Evolutionary conservation across 257 asterid species (phyloP).

Genomic region (Dorcoceras hygrometricum): DNA sequence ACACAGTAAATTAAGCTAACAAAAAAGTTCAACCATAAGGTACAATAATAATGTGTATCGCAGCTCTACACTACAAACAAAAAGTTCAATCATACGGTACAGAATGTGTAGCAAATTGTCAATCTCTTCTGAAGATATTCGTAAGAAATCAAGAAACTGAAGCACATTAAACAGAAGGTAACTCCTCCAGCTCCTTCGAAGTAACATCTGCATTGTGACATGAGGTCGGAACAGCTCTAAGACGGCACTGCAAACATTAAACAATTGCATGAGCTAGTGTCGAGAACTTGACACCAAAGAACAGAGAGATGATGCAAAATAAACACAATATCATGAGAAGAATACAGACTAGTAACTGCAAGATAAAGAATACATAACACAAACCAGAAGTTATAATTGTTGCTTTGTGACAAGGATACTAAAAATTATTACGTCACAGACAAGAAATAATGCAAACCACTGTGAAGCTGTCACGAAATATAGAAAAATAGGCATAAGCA

Average conservation of each 20-base stretch:
- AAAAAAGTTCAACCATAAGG: background rate
- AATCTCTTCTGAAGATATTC: background rate
- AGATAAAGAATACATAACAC: background rate
- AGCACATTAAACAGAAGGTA: background rate
- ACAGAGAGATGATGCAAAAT: background rate
- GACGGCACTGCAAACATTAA: conserved; percentile 45
- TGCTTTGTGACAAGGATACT: background rate
- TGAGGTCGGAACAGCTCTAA: conserved; percentile 26
- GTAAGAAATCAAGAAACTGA: background rate
- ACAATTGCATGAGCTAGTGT: background rate
- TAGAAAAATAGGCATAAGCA: background rate
- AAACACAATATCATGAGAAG: background rate
- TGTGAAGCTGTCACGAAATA: background rate
- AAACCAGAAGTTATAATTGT: background rate
- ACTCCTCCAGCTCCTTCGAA: conserved; percentile 1
- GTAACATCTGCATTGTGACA: background rate
- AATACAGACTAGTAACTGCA: background rate
- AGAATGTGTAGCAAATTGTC: conserved; percentile 16
- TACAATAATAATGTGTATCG: conserved; percentile 10
- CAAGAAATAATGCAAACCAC: background rate
- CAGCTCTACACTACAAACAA: background rate
- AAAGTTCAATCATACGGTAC: conserved; percentile 5
- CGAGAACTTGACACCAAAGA: background rate
- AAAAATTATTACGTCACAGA: background rate
- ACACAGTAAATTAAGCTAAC: background rate